These are phyloP conservation scores for Apophysomyces ossiformis DNA, from an alignment of 371 early-diverging fungal species.

Conservation along the genomic window DNA sequence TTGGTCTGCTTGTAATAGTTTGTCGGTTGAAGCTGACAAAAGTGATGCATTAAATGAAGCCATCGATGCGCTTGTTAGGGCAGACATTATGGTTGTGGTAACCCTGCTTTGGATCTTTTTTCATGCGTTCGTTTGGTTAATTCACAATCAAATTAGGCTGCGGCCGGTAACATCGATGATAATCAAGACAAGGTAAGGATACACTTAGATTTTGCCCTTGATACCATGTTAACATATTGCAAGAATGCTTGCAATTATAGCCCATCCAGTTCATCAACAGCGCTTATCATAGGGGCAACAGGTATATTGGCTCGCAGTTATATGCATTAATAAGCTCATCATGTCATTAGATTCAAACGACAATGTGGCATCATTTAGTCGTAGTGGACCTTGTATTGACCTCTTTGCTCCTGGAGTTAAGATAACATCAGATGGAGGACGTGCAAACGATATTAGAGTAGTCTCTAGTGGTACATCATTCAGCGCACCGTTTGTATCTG, in stretches of 20 bases:
- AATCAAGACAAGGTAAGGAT: slow-evolving; percentile 25
- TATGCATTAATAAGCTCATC: background rate
- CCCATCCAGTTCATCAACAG: slow-evolving; percentile 60
- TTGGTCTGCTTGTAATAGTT: slow-evolving; percentile 5
- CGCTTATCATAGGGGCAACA: slow-evolving; percentile 69
- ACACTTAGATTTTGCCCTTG: too few relatives aligned
- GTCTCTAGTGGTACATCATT: slow-evolving; percentile 24
- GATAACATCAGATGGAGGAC: slow-evolving; percentile 6
- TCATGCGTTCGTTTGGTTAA: background rate
- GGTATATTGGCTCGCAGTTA: background rate
- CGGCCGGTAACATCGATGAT: slow-evolving; percentile 30
- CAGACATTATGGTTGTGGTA: slow-evolving; percentile 17
- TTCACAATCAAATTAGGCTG: slow-evolving; percentile 14
- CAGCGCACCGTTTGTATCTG: slow-evolving; percentile 22
- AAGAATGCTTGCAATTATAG: slow-evolving; percentile 64
- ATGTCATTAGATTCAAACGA: slow-evolving; percentile 49
- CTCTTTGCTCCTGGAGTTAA: slow-evolving; percentile 65
- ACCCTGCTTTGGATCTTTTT: background rate
- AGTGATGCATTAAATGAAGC: slow-evolving; percentile 22
- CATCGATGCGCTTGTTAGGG: slow-evolving; percentile 16
- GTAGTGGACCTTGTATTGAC: slow-evolving; percentile 77
- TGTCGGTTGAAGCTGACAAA: slow-evolving; percentile 21
- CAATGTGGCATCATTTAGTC: slow-evolving; percentile 70
- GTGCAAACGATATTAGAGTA: background rate
- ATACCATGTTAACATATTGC: background rate